Conservation (phyloP, 768 basidiomycete genomes). For the Russula olivacea region DNA sequence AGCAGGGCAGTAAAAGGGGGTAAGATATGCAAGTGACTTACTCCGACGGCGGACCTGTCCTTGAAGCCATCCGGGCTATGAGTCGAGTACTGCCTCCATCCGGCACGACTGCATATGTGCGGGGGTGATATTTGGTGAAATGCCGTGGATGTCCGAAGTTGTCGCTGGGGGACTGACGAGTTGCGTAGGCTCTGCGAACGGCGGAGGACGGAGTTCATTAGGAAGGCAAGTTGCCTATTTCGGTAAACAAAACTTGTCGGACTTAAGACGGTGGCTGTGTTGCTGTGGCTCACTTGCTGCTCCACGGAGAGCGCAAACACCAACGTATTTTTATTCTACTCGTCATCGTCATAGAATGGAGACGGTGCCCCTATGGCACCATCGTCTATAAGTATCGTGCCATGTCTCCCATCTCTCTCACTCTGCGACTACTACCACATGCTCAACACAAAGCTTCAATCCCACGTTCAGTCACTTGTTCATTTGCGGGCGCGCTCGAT, state of each 20-base stretch:
- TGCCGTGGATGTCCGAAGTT: neutral
- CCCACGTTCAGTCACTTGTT: constrained; percentile 7
- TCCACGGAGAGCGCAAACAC: neutral
- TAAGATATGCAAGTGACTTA: constrained; percentile 3
- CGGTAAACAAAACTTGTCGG: neutral
- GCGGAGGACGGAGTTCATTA: constrained; percentile 18
- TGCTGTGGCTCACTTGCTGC: neutral
- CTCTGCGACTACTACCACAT: neutral
- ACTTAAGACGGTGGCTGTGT: neutral
- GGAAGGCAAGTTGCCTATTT: constrained; percentile 16
- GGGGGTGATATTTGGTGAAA: neutral
- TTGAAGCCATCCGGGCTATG: constrained; percentile 9
- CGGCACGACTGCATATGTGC: neutral
- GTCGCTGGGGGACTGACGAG: neutral
- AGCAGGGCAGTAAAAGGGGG: neutral
- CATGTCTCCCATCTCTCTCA: neutral
- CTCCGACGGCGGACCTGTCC: constrained; percentile 23
- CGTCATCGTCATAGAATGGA: neutral
- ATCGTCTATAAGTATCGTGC: neutral
- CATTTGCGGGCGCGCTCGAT: neutral
- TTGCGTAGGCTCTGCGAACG: neutral
- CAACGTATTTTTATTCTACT: too few species aligned
- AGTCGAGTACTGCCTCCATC: constrained; percentile 5
- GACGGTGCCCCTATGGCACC: neutral
- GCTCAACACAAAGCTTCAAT: constrained; percentile 13